These are phyloP conservation scores for Kazachstania africana DNA, from an alignment of 805 yeast species.

Conservation along the genomic window DNA sequence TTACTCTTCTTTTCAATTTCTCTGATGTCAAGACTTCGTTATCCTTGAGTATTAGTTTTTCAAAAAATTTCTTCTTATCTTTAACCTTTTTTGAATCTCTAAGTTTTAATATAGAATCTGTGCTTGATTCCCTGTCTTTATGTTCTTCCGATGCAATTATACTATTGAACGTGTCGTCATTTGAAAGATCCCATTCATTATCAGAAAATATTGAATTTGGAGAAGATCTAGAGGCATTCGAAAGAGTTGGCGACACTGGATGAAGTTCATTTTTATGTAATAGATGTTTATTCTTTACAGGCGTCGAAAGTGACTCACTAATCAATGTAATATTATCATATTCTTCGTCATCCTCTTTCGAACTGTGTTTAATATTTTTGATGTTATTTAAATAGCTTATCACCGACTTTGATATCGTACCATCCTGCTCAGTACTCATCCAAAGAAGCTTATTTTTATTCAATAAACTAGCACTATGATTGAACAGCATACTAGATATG, in stretches of 20 bases:
- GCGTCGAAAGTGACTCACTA: too few species aligned
- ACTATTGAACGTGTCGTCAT: conserved; percentile 4
- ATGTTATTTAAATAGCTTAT: too few species aligned
- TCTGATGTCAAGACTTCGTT: conserved; percentile 1
- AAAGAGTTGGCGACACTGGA: conserved; percentile 13
- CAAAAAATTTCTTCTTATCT: conserved; percentile 24
- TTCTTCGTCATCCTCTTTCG: too few species aligned
- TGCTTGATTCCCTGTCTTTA: conserved; percentile 1
- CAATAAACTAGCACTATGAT: too few species aligned
- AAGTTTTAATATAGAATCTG: conserved; percentile 15
- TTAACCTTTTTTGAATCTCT: conserved; percentile 23
- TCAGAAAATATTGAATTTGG: conserved; percentile 18
- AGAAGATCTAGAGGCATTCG: conserved; percentile 15
- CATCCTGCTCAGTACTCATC: too few species aligned
- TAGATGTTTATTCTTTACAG: too few species aligned
- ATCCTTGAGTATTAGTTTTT: conserved; percentile 13
- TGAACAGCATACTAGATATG: too few species aligned
- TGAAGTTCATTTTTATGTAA: too few species aligned
- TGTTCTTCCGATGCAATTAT: neutral
- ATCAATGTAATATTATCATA: too few species aligned
- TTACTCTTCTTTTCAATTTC: neutral
- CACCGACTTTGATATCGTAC: too few species aligned
- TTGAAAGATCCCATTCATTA: conserved; percentile 13
- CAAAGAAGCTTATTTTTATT: too few species aligned
- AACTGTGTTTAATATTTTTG: too few species aligned